Evolutionary conservation across 2,329 filamentous ascomycete genomes (phyloP), one percentile per base, ranked within the genome.

Genomic region (Ophiostoma sp.): DNA sequence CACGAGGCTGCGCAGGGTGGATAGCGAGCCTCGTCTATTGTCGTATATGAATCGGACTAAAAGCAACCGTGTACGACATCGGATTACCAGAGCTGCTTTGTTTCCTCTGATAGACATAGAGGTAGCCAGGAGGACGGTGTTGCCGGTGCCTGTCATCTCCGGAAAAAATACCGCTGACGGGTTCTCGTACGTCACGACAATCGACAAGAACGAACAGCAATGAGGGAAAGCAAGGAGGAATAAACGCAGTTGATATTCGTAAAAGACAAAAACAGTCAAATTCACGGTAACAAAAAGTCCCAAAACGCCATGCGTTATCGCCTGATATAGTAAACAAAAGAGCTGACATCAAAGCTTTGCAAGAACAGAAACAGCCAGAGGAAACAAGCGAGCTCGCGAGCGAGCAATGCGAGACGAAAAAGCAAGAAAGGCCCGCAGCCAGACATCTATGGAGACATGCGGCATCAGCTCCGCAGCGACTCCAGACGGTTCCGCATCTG

Each of bases 401-500:
- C 3, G 44, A 7, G 12, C 14, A 44, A 41, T 11, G 44, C 5
- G 40, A 5, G 18, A 44, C 12, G 9, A 44, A 38, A 42, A 64
- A 44, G n/a, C 41, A n/a, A 38, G 36, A 52, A 18, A 63, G 58
- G 4, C 27, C 9, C 36, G 55, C 14, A n/a, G 38, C 38, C 14
- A 27, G 27, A 27, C 27, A 27, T 27, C 27, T 27, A 27, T 27
- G 27, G 27, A 27, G 27, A 27, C 27, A 27, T 27, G n/a, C 40
- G 7, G 16, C n/a, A 38, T 71, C 66, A 97, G 79, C 93, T 97
- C 84, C 95, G 91, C 76, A 98, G 80, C 47, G 93, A 93, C 80
- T 98, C 92, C 74, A 99, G 78, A 64, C 94, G 84, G 73, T 93
- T 93, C 76, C 94, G 84, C 95, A 98, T 98, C 81, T 96, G 91